These are phyloP conservation scores for Haberlea rhodopensis DNA, from an alignment of 257 asterid species.

Conservation along the genomic window DNA sequence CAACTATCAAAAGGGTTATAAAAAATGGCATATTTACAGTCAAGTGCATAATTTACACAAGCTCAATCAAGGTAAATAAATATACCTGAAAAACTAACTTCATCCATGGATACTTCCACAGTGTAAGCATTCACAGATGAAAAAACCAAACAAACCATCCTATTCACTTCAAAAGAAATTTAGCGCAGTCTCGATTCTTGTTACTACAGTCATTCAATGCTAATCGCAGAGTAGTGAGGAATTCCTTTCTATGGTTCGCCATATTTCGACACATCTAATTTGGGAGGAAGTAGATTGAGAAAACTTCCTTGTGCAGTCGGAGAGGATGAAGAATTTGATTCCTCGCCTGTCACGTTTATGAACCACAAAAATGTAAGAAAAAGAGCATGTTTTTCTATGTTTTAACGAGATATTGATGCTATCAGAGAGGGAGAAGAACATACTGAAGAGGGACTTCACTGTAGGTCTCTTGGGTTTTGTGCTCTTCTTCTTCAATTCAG, in stretches of 20 bases:
- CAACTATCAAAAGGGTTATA: background rate
- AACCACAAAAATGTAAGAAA: slow-evolving; percentile 5
- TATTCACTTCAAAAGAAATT: background rate
- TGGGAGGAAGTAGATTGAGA: slow-evolving; percentile 63
- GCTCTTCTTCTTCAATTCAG: slow-evolving; percentile 90
- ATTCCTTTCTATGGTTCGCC: slow-evolving; percentile 33
- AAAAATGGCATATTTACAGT: background rate
- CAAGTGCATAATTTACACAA: background rate
- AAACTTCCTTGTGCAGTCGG: slow-evolving; percentile 78
- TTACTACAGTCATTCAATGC: background rate
- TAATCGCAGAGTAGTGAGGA: background rate
- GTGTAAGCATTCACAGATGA: background rate
- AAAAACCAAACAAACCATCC: background rate
- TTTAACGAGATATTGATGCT: background rate
- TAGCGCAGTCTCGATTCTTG: background rate
- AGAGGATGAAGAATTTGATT: slow-evolving; percentile 53
- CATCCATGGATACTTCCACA: background rate
- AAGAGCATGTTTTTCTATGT: background rate
- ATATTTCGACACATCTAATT: slow-evolving; percentile 41
- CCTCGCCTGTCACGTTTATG: slow-evolving; percentile 50
- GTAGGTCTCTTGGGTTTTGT: slow-evolving; percentile 85
- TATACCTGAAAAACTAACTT: background rate
- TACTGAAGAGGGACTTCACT: slow-evolving; percentile 92
- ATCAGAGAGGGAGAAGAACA: slow-evolving; percentile 28
- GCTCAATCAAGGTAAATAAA: background rate